Evolutionary conservation across 306 rosid species (phyloP), one percentile per base, ranked within the genome.

Genomic region (Quercus mongolica): DNA sequence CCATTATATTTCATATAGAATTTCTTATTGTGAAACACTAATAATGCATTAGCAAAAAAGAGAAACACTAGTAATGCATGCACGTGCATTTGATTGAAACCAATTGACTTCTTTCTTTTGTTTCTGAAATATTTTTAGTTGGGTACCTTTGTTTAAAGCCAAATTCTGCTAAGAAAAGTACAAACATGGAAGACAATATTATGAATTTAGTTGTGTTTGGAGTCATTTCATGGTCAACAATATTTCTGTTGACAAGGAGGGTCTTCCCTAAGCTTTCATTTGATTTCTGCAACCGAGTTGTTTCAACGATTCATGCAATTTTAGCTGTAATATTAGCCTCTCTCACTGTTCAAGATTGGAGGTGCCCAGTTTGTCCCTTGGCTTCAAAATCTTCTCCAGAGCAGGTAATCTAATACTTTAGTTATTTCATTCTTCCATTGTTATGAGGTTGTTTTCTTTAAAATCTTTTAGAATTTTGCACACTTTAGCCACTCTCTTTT

Each of bases 281-380:
- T 77, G 94, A 82, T 17, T 91, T 92, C 78, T 82, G 88, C 84
- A 94, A 88, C 76, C 89, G 97, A 6, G 9, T 92, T 62, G 90
- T 92, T 33, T 94, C 98, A 3, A 82, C 92, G 2, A 49, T 88
- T 63, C 97, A 92, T 85, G 98, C 97, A 62, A 76, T 38, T 46
- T 25, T 88, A 8, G 97, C 91, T 14, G 97, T 94, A 2, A 82
- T 90, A 4, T 73, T 92, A 41, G 90, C 97, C 73, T 87, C 90
- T 11, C 79, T 89, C 55, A 87, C 94, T 18, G 89, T 94, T 35
- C 20, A 88, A 82, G 87, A 89, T 80, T 91, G 97, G 97, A 87
- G 62, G 1, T 92, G 97, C 78, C 94, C 98, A 23, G 76, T 88
- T 57, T 92, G 92, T 71, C 87, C 91, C 76, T 10, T 77, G 69